Base-by-base conservation (phyloP, 2,329 filamentous ascomycete genomes). In the Colletotrichum lupini region DNA sequence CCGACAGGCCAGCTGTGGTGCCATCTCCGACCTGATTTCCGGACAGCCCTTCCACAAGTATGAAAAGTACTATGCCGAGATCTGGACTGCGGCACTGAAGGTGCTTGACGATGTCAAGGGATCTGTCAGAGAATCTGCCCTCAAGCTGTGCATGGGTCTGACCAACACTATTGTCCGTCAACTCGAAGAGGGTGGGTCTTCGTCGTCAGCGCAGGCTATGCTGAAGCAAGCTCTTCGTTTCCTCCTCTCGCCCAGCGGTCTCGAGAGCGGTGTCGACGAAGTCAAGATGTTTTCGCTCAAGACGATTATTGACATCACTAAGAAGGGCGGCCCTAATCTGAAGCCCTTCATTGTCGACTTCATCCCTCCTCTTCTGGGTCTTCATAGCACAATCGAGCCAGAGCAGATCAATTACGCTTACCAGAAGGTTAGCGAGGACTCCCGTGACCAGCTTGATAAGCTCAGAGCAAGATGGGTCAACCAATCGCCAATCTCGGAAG, bases 51-150 rank as follows among this genome's bases (percentile, higher is more conserved):
- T 94, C 73, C 85, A 87, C 35, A 91, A 92, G 82, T 98, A 98
- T 78, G 94, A 96, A 77, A 91, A 91, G 71, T 95, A 97, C 79
- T 93, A 98, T 63, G 89, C 92, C 67, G 90, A 95, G 24, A 95
- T 98, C 61, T 98, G 97, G 93, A 90, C 89, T 12, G 91, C 93
- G 32, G 93, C 95, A 0, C 93, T 98, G 82, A 97, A 95, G 79
- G 95, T 99, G 0, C 87, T 98, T 6, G 97, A 99, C 81, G 97
- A 99, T 81, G 97, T 98, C 81, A 99, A 99, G 81, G 93, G 93
- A 8, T 95, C 93, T 1, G 97, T 99, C 5, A 90, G 97, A 64
- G 87, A 89, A 46, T 93, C 95, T 1, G 97, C 97, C 1, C 88
- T 95, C 58, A 92, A 92, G 73, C 88, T 99, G 5, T 97, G 95